Evolutionary conservation across 1,139 yeast genomes (phyloP), one percentile per base, ranked within the genome.

Genomic region (Candida smagusa): DNA sequence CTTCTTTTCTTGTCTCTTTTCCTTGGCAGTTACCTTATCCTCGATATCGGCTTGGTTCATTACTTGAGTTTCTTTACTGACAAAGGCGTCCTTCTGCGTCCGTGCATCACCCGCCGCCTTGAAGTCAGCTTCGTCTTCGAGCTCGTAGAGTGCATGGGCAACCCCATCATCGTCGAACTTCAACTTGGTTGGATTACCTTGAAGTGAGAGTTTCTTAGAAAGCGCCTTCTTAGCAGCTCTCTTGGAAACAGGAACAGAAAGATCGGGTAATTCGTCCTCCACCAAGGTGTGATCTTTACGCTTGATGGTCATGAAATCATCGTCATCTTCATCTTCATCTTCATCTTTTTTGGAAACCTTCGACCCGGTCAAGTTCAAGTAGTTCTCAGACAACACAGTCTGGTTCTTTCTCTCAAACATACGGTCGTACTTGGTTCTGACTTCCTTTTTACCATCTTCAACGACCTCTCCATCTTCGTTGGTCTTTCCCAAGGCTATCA

Each of bases 331-430:
- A 8, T 71, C 83, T 7, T 28, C 40, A 4, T 39, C 76, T 0
- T 58, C 69, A 1, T 55, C 67, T 5, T 49, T 59, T 2, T 61
- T 72, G 6, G 51, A 67, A 23, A 54, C 60, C 23, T 65, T 67
- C 33, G 54, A 67, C 2, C 68, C 71, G 3, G 84, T 80, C 61
- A 92, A 72, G 44, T 81, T 85, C 63, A 81, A 63, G 56, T 88
- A 92, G 57, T 89, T 95, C 47, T 89, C 94, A 28, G 96, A 84
- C 41, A 94, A 68, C 24, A 92, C 95, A 34, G 86, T 86, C 65
- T 94, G 98, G 60, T 92, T 94, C 61, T 86, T 76, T 59, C 99
- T 78, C 56, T 87, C 95, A 65, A 94, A 94, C 96, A 92, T 90
- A 48, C 94, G 79, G 61, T 94, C 98, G 56, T 88, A 88, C 58